Evolutionary conservation across 352 stramenopile species (phyloP).

Genomic region (Phytophthora pluvialis): DNA sequence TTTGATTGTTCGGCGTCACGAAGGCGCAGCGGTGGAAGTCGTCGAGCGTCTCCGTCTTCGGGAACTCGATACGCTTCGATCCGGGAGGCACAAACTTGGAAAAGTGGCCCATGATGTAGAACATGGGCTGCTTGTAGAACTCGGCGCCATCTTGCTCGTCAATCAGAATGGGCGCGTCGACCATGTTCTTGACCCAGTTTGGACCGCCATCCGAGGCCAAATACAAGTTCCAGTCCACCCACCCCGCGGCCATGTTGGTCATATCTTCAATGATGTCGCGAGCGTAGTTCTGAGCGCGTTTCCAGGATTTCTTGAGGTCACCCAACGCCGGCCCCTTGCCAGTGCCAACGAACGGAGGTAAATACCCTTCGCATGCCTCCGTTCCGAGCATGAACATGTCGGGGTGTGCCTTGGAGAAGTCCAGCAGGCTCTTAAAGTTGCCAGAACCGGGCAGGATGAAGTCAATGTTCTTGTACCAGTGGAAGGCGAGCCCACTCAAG

Average conservation of each 20-base stretch:
- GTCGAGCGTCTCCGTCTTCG: slow-evolving; percentile 30
- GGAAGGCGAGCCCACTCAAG: slow-evolving; percentile 30
- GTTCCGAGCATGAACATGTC: slow-evolving; percentile 83
- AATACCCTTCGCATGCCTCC: slow-evolving; percentile 69
- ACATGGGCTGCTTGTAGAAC: not conserved
- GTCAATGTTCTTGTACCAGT: slow-evolving; percentile 74
- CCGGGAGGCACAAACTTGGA: slow-evolving; percentile 34
- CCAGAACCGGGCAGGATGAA: slow-evolving; percentile 37
- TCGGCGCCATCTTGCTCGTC: slow-evolving; percentile 38
- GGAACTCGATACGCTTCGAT: slow-evolving; percentile 50
- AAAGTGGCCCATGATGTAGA: slow-evolving; percentile 4
- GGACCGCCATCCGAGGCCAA: slow-evolving; percentile 71
- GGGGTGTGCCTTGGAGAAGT: slow-evolving; percentile 54
- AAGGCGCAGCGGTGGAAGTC: slow-evolving; percentile 49
- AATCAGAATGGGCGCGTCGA: slow-evolving; percentile 78
- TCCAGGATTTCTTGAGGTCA: not conserved
- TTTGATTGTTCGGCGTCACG: slow-evolving; percentile 41
- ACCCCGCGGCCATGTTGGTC: slow-evolving; percentile 68
- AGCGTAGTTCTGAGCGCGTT: slow-evolving; percentile 69
- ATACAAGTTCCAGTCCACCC: slow-evolving; percentile 89
- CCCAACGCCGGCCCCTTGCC: not conserved
- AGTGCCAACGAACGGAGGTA: slow-evolving; percentile 26
- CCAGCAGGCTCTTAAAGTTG: slow-evolving; percentile 46
- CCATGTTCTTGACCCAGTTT: slow-evolving; percentile 73
- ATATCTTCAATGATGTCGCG: slow-evolving; percentile 79